Base-by-base conservation (phyloP, 2,329 filamentous ascomycete genomes). In the Hypoxylon sp. region DNA sequence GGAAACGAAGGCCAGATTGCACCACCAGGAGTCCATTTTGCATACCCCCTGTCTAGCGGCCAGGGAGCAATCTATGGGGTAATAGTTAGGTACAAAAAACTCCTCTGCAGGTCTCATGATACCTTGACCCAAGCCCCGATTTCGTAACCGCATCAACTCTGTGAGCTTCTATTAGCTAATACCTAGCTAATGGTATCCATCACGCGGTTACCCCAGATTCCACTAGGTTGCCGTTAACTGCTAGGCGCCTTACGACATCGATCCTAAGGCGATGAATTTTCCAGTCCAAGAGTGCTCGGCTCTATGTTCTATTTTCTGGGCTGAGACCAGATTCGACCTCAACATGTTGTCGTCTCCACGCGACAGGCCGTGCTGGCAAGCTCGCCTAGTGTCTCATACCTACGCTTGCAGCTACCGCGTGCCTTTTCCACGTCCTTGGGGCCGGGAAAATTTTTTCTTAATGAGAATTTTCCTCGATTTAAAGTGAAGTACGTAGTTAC, bases 121-220 rank as follows among this genome's bases (percentile, higher is more conserved):
- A 39, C 67, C 60, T 62, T 22, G 31, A 59, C 53, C 64, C 47
- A 63, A 65, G 69, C 56, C 60, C 59, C 74, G 70, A 76, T 77
- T 75, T 74, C 75, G 75, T 76, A 76, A 77, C 71, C 47, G 44
- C 68, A 70, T 71, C 70, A 48, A 59, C 53, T 54, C 33, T 59
- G 19, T 10, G 60, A 48, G 51, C 66, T 73, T 62, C 58, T 73
- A 53, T 76, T 76, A 75, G 74, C 74, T 75, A 74, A 75, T 72
- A 64, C 47, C 52, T 70, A 65, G 56, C 67, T 72, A 73, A 71
- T 68, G 39, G 59, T 58, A 62, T 65, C 63, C 71, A 74, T 77
- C 74, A 76, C 74, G 73, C 74, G 74, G 68, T 60, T 76, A 76
- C 74, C 75, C 75, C 75, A 68, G 74, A 77, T 76, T 77, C 73